Evolutionary conservation across 495 filamentous ascomycete genomes (phyloP), one percentile per base, ranked within the genome.

Genomic region (Apiosordaria backusii): DNA sequence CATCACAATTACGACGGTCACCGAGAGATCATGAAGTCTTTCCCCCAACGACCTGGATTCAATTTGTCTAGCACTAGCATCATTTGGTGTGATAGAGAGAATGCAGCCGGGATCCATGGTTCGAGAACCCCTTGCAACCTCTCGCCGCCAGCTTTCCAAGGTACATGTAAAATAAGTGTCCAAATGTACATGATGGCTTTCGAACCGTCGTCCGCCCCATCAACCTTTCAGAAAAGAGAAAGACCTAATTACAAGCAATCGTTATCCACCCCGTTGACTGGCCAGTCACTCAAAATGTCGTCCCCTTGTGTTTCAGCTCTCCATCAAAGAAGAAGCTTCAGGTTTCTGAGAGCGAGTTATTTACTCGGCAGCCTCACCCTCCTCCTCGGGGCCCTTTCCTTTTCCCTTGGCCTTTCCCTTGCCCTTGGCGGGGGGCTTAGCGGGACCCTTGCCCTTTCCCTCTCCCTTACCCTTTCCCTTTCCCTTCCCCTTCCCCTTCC

Each of bases 321-420:
- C 16, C 35, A 13, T 45, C 35, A 13, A 45, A 45, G 35, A 45
- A 45, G 35, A 45, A 2, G 9, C 10, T 13, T 45, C 35, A 2
- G 16, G 16, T 7, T 13, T 45, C 9, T 45, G 35, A 13, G 35
- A 2, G 35, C 35, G 35, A 45, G 10, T 45, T 45, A 45, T 55
- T 55, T 55, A 55, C 52, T 55, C 52, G 19, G 52, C 52, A 55
- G n/a, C 52, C n/a, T 19, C 52, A 55, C 22, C 52, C n/a, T 21
- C 52, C n/a, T 55, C 52, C 52, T 55, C 21, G 52, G n/a, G n/a
- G 52, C 52, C 52, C 52, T 55, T 55, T 0, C 22, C 22, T 62
- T 64, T 68, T 15, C 50, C 61, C 45, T 60, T 35, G 35, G 35
- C 35, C 57, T 68, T 68, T 50, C n/a, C 61, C 57, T 65, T 65